Base-by-base conservation (phyloP, 192 early-diverging fungal species). In the Dissophora globulifera region DNA sequence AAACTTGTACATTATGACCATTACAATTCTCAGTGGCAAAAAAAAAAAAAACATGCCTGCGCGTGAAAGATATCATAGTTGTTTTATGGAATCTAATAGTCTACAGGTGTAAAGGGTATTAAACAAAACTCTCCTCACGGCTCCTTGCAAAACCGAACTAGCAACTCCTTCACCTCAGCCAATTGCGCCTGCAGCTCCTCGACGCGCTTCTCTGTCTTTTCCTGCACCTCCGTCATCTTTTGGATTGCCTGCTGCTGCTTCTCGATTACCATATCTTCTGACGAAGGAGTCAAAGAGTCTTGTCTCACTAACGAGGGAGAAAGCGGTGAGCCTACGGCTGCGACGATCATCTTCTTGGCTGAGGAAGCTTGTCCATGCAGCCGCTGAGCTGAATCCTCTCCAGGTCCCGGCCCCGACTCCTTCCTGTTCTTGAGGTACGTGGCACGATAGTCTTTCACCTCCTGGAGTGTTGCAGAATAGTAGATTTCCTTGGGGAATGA, bases 401-500 rank as follows among this genome's bases (percentile, higher is more conserved):
- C n/a, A 3, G 3, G 20, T 9, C 19, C n/a, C 3, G 19, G 20
- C 6, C 20, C 53, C 32, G 35, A 5, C 33, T 3, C 56, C 0
- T 58, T n/a, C 22, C n/a, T n/a, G n/a, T 55, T 41, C 10, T 55
- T 55, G 35, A 55, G 25, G 25, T 40, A 25, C 16, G 20, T 55
- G 32, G 11, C 35, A 5, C 22, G 32, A 27, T 58, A 67, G 26
- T 57, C 67, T 22, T 52, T 58, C 15, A 49, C 43, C 19, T 69
- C 26, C 26, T 50, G 57, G 0, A 32, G 38, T 15, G 56, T 59
- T 38, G 67, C 56, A 9, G 57, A 52, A 31, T 69, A 69, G 26
- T 59, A 69, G n/a, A 69, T 59, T 11, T 48, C 29, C 12, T 32
- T 29, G 1, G 67, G 67, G 26, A 69, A 69, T 29, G 19, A 59